Evolutionary conservation across 2,329 filamentous ascomycete genomes (phyloP), one percentile per base, ranked within the genome.

Genomic region (Neurospora crassa): DNA sequence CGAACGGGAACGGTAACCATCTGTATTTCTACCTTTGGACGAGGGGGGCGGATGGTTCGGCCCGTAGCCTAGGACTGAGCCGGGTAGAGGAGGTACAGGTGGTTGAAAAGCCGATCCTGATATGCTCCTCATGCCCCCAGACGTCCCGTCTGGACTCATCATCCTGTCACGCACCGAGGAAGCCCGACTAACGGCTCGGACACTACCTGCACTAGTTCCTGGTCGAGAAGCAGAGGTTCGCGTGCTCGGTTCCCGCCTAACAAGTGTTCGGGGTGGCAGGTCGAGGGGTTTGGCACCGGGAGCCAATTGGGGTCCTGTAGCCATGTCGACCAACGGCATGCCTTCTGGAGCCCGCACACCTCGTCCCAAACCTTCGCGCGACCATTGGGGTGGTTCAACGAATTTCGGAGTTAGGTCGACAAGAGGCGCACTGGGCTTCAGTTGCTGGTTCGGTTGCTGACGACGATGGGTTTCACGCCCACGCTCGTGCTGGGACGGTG

Each of bases 341-440:
- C 76, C 76, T 16, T 75, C 70, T 4, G 74, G 74, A 0, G 71
- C 73, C 12, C 68, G 71, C 37, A 76, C 75, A 45, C 74, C 75
- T 29, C 72, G 72, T 37, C 76, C 75, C 5, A 67, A 59, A n/a
- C 72, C 71, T n/a, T 74, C 72, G 45, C 74, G 73, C 5, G 74
- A 74, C 75, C 75, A 77, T 43, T 77, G 76, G 43, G 74, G 76
- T 2, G 75, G 45, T 37, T 77, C 76, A 42, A 73, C 70, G 53
- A 76, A 76, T 11, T 69, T 72, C 1, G 75, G 74, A 1, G 72
- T 74, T 5, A 77, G 73, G 70, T 76, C 74, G n/a, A 77, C 69
- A 24, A 77, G 73, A 3, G 76, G 76, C n/a, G 34, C 45, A 29
- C 53, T 63, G 18, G 42, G 43, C n/a, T 18, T 68, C 12, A 14